These are phyloP conservation scores for Clohesyomyces aquaticus DNA, from an alignment of 495 filamentous ascomycete genomes.

Conservation along the genomic window DNA sequence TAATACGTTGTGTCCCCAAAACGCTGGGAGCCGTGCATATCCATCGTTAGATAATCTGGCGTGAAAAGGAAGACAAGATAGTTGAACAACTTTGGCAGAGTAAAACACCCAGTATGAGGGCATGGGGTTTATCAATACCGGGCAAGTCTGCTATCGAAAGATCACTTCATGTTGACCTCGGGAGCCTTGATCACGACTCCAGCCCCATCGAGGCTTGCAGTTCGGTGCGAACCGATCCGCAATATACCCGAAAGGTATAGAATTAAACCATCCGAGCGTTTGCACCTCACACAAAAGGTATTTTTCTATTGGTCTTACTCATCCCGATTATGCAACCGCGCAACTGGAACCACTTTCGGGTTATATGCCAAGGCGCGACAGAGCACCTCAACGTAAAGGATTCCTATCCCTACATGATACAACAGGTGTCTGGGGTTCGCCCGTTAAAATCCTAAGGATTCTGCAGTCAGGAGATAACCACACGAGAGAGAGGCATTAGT, in stretches of 20 bases:
- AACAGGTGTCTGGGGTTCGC: too few species aligned
- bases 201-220: too few species aligned
- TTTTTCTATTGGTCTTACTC: background rate
- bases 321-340: background rate
- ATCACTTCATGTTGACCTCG: background rate
- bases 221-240: too few species aligned
- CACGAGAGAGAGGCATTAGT: too few species aligned
- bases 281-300: background rate
- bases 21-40: background rate
- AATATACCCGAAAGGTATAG: background rate
- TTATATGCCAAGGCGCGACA: background rate
- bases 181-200: background rate
- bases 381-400: background rate
- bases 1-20: background rate
- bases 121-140: background rate
- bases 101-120: background rate
- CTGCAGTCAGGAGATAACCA: too few species aligned
- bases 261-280: background rate
- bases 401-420: background rate
- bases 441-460: background rate
- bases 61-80: background rate
- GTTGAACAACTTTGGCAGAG: background rate
- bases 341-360: background rate
- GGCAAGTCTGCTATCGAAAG: background rate
- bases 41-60: background rate